Base-by-base conservation (phyloP, 441 rosid genomes). In the Biscutella laevigata region DNA sequence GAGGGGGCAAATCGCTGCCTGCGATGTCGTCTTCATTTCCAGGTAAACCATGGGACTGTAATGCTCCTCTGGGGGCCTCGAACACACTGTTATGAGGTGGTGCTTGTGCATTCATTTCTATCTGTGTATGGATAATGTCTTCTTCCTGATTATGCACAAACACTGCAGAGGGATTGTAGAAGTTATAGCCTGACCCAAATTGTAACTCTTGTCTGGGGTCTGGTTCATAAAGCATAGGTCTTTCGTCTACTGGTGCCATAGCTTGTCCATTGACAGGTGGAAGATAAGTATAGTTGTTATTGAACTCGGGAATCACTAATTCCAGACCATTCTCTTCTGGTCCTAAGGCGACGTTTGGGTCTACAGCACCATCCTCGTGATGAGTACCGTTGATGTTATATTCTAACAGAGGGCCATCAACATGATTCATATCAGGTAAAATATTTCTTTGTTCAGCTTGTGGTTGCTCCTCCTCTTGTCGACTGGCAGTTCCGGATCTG, bases 381-480 rank as follows among this genome's bases (percentile, higher is more conserved):
- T 41, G 61, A 66, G 70, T 67, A 54, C 67, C 81, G 34, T 57
- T 69, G 55, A 72, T 51, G 33, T 68, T 77, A 54, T 64, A 59
- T 12, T 75, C 95, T 44, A 60, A 40, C 59, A 68, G 52, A 17
- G 64, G 77, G 29, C 32, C 27, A 62, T 77, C 77, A 6, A 60
- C 38, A 21, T 73, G 68, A 59, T 81, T 80, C 68, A 78, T 78
- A 59, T 81, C 88, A 40, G 91, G 95, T 57, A 83, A 41, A 29
- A 34, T 3, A 33, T 64, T 70, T 61, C 70, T 71, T 30, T 62
- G 71, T 58, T 80, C 82, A 1, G 58, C 39, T 71, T 38, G 67
- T 58, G 70, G 72, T 47, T 64, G 67, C 14, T 53, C 44, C 53
- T 43, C 72, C 53, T 72, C 71, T 11, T 61, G 79, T 51, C 1